Evolutionary conservation across 371 early-diverging fungal species (phyloP), one percentile per base, ranked within the genome.

Genomic region (Parasitella parasitica): DNA sequence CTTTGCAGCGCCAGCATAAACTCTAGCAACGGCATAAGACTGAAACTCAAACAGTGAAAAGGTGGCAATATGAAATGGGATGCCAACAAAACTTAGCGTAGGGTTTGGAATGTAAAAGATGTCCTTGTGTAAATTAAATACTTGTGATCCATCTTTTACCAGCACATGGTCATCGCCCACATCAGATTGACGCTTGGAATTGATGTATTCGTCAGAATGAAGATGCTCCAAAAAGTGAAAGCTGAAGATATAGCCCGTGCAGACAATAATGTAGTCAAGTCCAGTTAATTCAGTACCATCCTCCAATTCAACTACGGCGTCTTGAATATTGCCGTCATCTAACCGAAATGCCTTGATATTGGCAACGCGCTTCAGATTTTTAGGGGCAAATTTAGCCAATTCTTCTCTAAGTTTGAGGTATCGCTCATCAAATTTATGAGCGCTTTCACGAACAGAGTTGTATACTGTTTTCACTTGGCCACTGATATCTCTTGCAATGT

Each of bases 191-290:
- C 64, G 34, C n/a, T 46, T 53, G 32, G 27, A 1, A 32, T 59
- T 64, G 22, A 56, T 30, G 13, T 59, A 30, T 1, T 38, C 22
- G 9, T 65, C 66, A 2, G 43, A 43, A 11, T 66, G 51, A 12
- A 73, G 34, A 7, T 67, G 53, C 18, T 70, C 70, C 20, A 68
- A 30, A 49, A 87, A 89, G 15, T 87, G 89, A 52, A 75, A 83
- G 11, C 71, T 73, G 46, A 78, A 84, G 0, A 83, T 66, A 60
- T 86, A 88, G 0, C 88, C 89, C 1, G 89, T 89, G 18, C 84
- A 86, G 55, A 83, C 83, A 2, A 88, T 70, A 12, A 88, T 57
- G 5, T 39, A 38, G 56, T 89, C 83, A 0, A 83, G 59, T 6
- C 71, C 55, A 16, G 60, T 64, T 0, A 84, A 57, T 6, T 27